These are phyloP conservation scores for Striga hermonthica DNA, from an alignment of 305 asterid species.

Conservation along the genomic window DNA sequence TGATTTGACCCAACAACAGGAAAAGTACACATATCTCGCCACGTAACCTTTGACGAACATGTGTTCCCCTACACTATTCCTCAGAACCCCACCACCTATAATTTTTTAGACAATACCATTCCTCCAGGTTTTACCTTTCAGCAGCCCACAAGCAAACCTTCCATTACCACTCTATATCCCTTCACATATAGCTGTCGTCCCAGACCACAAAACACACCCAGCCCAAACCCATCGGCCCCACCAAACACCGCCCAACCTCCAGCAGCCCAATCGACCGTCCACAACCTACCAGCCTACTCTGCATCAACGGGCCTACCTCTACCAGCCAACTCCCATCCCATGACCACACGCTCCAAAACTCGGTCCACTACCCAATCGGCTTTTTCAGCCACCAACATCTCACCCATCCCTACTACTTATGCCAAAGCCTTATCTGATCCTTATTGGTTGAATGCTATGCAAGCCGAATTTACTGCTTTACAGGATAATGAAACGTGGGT, in stretches of 20 bases:
- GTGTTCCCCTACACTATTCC: not conserved
- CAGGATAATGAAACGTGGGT: not conserved
- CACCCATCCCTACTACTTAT: not conserved
- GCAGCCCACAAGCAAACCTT: too few species aligned
- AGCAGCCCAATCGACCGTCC: not conserved
- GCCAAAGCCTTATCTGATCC: not conserved
- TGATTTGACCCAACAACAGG: not conserved
- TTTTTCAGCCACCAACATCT: not conserved
- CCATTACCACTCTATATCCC: too few species aligned
- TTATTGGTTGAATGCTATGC: not conserved
- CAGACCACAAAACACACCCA: not conserved
- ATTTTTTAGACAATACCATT: too few species aligned
- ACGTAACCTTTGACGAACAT: not conserved
- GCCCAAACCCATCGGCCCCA: not conserved
- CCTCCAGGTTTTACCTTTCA: too few species aligned
- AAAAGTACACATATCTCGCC: not conserved
- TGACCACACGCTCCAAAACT: not conserved
- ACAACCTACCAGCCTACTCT: not conserved
- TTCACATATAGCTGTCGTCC: too few species aligned
- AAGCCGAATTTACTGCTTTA: not conserved
- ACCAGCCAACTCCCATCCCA: not conserved
- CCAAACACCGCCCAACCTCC: not conserved
- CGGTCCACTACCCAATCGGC: not conserved
- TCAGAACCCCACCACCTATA: not conserved
- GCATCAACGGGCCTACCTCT: not conserved